Evolutionary conservation across 306 rosid genomes (phyloP), one percentile per base, ranked within the genome.

Genomic region (Vicia villosa): DNA sequence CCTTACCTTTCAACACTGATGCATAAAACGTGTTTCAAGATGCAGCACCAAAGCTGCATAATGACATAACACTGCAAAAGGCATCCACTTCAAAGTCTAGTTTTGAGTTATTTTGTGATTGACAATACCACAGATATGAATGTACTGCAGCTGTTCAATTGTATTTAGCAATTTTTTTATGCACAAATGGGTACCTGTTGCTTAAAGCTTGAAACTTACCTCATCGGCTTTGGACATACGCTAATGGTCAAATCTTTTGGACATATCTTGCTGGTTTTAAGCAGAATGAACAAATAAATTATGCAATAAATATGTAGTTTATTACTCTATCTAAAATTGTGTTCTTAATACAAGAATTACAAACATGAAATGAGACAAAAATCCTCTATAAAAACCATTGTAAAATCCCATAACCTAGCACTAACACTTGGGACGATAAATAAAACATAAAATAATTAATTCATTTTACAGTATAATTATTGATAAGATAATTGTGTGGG

Each of bases 291-390:
- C 34, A 30, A 30, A 30, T 30, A 30, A 30, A 30, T 1, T 5
- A 32, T 32, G 37, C 2, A 14, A 74, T n/a, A 42, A 12, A 56
- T 74, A 42, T 36, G 6, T 40, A 41, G 5, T 21, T 20, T 67
- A 79, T 66, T 66, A 41, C 16, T 59, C 74, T 60, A 60, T 61
- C 75, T 41, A 68, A 47, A 54, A 67, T 24, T n/a, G 60, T 30
- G 46, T 51, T 73, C 71, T 67, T 67, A 32, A 73, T 73, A 73
- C 72, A 79, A 73, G 62, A 79, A 68, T 67, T 61, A 68, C 72
- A 62, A 68, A 67, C 66, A 41, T 20, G 20, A 40, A 57, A 42
- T 14, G n/a, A 16, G 71, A 24, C 34, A 32, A 34, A 46, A 10
- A 64, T 70, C 47, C 64, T 38, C 74, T 57, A 57, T 16, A 36